These are phyloP conservation scores for Globisporangium cystogenes DNA, from an alignment of 352 stramenopile genomes.

Conservation along the genomic window DNA sequence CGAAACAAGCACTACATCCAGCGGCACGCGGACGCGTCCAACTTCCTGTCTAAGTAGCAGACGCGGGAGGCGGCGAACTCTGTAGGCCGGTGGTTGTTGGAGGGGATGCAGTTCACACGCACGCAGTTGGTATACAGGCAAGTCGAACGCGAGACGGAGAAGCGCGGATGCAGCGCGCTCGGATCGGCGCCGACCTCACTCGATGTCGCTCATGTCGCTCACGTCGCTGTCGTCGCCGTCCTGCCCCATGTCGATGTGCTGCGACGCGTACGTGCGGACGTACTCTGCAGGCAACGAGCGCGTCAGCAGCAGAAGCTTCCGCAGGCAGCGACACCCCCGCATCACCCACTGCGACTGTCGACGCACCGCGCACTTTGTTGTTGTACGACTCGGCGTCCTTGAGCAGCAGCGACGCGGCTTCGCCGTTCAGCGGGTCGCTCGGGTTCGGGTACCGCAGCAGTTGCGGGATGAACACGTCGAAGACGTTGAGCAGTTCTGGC, in stretches of 20 bases:
- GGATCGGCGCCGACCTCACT: no score
- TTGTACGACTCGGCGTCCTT: slow-evolving; percentile 86
- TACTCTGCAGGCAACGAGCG: no score
- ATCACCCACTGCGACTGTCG: no score
- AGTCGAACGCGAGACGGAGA: neutral
- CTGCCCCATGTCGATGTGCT: slow-evolving; percentile 68
- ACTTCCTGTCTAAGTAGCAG: slow-evolving; percentile 73
- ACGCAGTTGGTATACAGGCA: neutral
- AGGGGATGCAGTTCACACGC: neutral
- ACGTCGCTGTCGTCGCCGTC: slow-evolving; percentile 75
- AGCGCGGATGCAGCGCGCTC: no score
- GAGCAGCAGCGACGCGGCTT: slow-evolving; percentile 86
- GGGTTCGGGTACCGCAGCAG: slow-evolving; percentile 91
- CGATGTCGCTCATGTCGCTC: slow-evolving; percentile 82
- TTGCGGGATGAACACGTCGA: slow-evolving; percentile 92
- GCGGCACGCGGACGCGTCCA: slow-evolving; percentile 61
- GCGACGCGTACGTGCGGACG: slow-evolving; percentile 70
- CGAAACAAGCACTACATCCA: slow-evolving; percentile 87
- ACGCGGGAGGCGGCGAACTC: neutral
- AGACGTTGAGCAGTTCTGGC: slow-evolving; percentile 92
- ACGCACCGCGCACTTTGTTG: slow-evolving; percentile 80
- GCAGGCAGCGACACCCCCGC: no score
- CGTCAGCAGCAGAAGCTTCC: no score
- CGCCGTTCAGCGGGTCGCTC: slow-evolving; percentile 88
- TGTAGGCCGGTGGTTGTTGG: neutral